These are phyloP conservation scores for Elsinoe batatas DNA, from an alignment of 2,329 filamentous ascomycete species.

Conservation along the genomic window DNA sequence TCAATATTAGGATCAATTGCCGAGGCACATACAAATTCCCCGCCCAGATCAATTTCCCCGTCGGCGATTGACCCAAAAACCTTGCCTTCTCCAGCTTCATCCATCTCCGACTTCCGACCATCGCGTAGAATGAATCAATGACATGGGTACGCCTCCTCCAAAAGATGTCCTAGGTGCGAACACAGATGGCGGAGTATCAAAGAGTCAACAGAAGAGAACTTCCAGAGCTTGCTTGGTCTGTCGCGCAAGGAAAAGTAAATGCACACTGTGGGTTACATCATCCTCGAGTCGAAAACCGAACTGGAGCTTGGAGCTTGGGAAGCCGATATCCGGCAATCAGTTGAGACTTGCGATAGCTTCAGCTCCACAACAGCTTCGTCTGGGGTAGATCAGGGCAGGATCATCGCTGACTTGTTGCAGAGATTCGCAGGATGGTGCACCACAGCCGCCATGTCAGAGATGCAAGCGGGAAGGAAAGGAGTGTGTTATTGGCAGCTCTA, in stretches of 20 bases:
- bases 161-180: slow-evolving; percentile 2
- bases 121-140: not conserved
- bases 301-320: not conserved
- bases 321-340: slow-evolving; percentile 1
- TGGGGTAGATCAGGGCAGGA: not conserved
- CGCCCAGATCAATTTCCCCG: not conserved
- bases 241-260: slow-evolving; percentile 41
- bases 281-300: slow-evolving; percentile 6
- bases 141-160: slow-evolving; percentile 9
- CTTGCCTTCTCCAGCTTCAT: not conserved
- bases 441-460: slow-evolving; percentile 45
- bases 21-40: not conserved
- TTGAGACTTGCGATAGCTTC: slow-evolving; percentile 12
- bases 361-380: slow-evolving; percentile 8
- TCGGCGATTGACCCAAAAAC: slow-evolving; percentile 7
- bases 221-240: slow-evolving; percentile 38
- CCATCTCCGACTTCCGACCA: slow-evolving; percentile 5
- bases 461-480: slow-evolving; percentile 49
- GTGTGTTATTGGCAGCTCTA: slow-evolving; percentile 50
- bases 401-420: slow-evolving; percentile 20
- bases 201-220: slow-evolving; percentile 8
- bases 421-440: slow-evolving; percentile 39
- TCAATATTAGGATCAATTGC: not conserved
- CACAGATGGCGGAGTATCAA: slow-evolving; percentile 10
- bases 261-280: slow-evolving; percentile 37